Evolutionary conservation across 129 eudicot species (phyloP), one percentile per base, ranked within the genome.

Genomic region (Oenanthe sinensis): DNA sequence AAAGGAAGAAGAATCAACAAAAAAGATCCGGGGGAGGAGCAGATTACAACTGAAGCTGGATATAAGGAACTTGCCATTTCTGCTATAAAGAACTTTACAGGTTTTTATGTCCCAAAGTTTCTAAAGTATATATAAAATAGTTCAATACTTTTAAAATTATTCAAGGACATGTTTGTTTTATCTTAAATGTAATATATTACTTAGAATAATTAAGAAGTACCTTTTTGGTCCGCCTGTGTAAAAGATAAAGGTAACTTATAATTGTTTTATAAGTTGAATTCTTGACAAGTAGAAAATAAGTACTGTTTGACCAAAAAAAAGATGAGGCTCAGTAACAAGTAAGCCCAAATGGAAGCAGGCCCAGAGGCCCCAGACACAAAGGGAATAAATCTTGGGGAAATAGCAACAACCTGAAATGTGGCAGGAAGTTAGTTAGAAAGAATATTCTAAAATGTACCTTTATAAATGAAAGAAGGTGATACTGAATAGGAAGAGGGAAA

Each of bases 11-110:
- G 78, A 71, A 71, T 33, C 62, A 42, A 30, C 63, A 50, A 58
- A 39, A 68, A 49, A 47, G 75, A 22, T 43, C 17, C 22, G 50
- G 39, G 20, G 42, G 52, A 47, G 67, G 84, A 67, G 7, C 84
- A 72, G 14, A 26, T 42, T 39, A 52, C 54, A 52, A 75, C 43
- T 77, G 82, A 80, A 14, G 28, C 45, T 33, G 75, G 75, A 39
- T 36, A 70, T 39, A 76, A 75, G 77, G 71, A 85, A 49, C 50
- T 76, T 7, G 88, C 71, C 1, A 79, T 44, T 82, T 62, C 81
- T 15, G 84, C 81, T 70, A 80, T 85, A n/a, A 82, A 79, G 72
- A 85, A 82, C 30, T 75, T n/a, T 17, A 74, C 79, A 58, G 88
- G 88, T 85, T 45, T 45, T 43, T 46, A 24, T 46, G 33, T 7